Evolutionary conservation across 1,284 basidiomycete species (phyloP).

Genomic region (Austroboletus olivaceoglutinosus): DNA sequence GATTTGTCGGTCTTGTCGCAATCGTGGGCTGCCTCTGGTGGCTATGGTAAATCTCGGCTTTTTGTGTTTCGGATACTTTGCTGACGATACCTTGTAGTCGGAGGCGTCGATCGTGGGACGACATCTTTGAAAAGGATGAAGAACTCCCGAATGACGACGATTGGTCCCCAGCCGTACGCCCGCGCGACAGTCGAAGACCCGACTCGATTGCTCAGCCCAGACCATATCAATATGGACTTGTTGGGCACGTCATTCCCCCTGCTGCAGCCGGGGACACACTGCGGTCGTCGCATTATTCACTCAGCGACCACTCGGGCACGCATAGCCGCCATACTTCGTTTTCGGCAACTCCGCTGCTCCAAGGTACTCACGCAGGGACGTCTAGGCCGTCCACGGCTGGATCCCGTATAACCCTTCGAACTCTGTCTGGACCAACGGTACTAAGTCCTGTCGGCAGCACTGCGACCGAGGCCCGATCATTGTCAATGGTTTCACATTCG

Average conservation of each 20-base stretch:
- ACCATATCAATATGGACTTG: constrained; percentile 52
- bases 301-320: constrained; percentile 22
- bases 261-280: constrained; percentile 36
- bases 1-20: constrained; percentile 45
- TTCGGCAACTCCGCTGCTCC: constrained; percentile 26
- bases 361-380: constrained; percentile 21
- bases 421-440: constrained; percentile 8
- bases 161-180: constrained; percentile 7
- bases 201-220: constrained; percentile 31
- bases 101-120: constrained; percentile 46
- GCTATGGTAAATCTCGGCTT: constrained; percentile 39
- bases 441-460: constrained; percentile 2
- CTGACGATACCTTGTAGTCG: constrained; percentile 36
- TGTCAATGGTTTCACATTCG: constrained; percentile 24
- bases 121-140: constrained; percentile 46
- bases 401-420: constrained; percentile 32
- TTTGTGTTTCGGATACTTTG: constrained; percentile 3
- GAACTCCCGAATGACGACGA: constrained; percentile 10
- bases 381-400: constrained; percentile 44
- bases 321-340: constrained; percentile 33
- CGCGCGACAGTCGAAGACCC: constrained; percentile 6
- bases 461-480: constrained; percentile 14
- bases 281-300: constrained; percentile 20
- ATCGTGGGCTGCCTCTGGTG: constrained; percentile 48
- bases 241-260: constrained; percentile 44